Evolutionary conservation across 2,329 filamentous ascomycete genomes (phyloP).

Genomic region (Talaromyces sp.): DNA sequence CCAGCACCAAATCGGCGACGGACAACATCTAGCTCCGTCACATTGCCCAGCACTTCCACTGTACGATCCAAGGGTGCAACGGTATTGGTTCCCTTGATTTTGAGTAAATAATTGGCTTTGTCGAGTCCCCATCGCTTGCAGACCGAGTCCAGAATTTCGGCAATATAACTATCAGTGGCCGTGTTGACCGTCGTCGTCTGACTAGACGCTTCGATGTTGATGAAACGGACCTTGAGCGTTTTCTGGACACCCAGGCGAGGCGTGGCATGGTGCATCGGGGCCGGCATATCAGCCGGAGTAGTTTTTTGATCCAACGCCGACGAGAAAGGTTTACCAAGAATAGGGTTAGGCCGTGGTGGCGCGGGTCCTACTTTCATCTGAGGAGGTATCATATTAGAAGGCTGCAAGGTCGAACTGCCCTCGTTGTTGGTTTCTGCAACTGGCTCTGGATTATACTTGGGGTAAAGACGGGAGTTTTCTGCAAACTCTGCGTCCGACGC

Average conservation of each 20-base stretch:
- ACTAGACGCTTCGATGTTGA: slow-evolving; percentile 52
- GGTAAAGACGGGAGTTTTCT: slow-evolving; percentile 54
- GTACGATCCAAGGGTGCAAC: slow-evolving; percentile 60
- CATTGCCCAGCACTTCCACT: slow-evolving; percentile 56
- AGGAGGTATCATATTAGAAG: slow-evolving; percentile 15
- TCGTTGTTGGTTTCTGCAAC: slow-evolving; percentile 25
- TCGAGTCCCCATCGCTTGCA: slow-evolving; percentile 60
- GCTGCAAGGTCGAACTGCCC: slow-evolving; percentile 16
- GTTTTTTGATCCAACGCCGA: slow-evolving; percentile 41
- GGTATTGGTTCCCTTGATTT: slow-evolving; percentile 58
- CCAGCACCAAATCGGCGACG: slow-evolving; percentile 58
- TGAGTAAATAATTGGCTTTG: slow-evolving; percentile 57
- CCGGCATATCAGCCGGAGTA: slow-evolving; percentile 42
- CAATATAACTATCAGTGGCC: slow-evolving; percentile 61
- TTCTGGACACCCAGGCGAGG: slow-evolving; percentile 54
- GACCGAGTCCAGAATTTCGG: slow-evolving; percentile 59
- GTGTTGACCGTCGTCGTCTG: slow-evolving; percentile 51
- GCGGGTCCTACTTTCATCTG: slow-evolving; percentile 20
- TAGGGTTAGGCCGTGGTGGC: slow-evolving; percentile 30
- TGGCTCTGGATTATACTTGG: slow-evolving; percentile 39
- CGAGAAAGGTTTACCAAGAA: slow-evolving; percentile 40
- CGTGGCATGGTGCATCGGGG: slow-evolving; percentile 39
- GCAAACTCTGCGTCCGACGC: slow-evolving; percentile 50
- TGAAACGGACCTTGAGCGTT: slow-evolving; percentile 55
- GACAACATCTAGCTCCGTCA: slow-evolving; percentile 56